Conservation (phyloP, 1,284 basidiomycete genomes). For the Boletellus dicymbophilus region DNA sequence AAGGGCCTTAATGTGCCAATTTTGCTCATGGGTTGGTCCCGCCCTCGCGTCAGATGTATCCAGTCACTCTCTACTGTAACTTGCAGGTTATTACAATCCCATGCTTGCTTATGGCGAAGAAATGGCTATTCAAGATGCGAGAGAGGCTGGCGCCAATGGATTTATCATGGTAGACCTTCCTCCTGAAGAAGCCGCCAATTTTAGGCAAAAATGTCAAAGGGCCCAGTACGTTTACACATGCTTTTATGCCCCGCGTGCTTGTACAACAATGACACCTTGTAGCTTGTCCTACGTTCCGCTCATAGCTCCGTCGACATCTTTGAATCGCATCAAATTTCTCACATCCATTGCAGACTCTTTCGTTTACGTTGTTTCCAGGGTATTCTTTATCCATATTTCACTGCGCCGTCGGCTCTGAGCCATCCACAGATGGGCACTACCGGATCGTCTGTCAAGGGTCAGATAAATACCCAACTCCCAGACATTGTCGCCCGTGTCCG, state of each 20-base stretch:
- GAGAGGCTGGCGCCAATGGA: conserved; percentile 90
- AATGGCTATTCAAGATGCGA: conserved; percentile 88
- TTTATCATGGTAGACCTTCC: conserved; percentile 99
- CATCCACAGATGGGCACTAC: conserved; percentile 91
- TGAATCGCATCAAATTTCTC: conserved; percentile 88
- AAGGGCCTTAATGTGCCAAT: conserved; percentile 87
- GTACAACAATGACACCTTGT: not conserved
- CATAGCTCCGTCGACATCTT: conserved; percentile 92
- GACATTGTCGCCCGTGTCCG: conserved; percentile 49
- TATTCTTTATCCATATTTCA: conserved; percentile 1
- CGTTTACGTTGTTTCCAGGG: conserved; percentile 83
- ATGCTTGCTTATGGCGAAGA: conserved; percentile 95
- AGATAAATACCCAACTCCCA: conserved; percentile 77
- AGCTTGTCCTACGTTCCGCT: conserved; percentile 95
- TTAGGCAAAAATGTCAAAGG: conserved; percentile 85
- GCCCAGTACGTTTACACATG: conserved; percentile 60
- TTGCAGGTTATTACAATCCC: conserved; percentile 93
- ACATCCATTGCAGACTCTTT: conserved; percentile 94
- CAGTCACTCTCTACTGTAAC: not conserved
- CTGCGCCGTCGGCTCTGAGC: conserved; percentile 2
- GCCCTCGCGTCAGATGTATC: not conserved
- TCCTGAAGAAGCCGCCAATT: conserved; percentile 92
- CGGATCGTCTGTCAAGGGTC: conserved; percentile 79
- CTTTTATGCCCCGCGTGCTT: not conserved
- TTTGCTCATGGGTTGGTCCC: conserved; percentile 82